A percentile compares a stretch with the other conserved stretches of the same genome.
phyloP scores from a whole-genome alignment of 2,329 filamentous ascomycete species.

The Colletotrichum graminicola region DNA sequence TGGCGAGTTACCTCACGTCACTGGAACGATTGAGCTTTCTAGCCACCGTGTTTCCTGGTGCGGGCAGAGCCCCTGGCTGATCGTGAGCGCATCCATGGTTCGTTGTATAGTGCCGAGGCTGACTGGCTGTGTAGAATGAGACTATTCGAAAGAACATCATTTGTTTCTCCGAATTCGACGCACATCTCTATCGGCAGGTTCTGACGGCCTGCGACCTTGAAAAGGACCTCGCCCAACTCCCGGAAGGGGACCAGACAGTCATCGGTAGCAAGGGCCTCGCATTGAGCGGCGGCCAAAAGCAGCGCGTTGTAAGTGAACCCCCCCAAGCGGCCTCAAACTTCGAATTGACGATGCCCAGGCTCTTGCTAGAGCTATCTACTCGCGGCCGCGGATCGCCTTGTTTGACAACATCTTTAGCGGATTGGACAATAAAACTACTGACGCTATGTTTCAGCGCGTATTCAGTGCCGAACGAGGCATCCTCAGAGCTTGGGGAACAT shows the following conservation, averaged over 20 bases:
- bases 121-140: slow-evolving; percentile 46
- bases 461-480: slow-evolving; percentile 47
- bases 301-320: slow-evolving; percentile 52
- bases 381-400: slow-evolving; percentile 48
- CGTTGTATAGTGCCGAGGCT: not conserved
- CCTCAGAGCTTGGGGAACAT: slow-evolving; percentile 48
- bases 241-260: slow-evolving; percentile 53
- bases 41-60: slow-evolving; percentile 47
- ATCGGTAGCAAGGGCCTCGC: slow-evolving; percentile 60
- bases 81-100: slow-evolving; percentile 40
- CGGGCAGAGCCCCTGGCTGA: slow-evolving; percentile 53
- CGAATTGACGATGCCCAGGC: slow-evolving; percentile 45
- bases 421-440: slow-evolving; percentile 52
- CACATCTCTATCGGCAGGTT: slow-evolving; percentile 45
- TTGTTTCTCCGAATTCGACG: slow-evolving; percentile 48
- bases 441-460: slow-evolving; percentile 48
- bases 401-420: slow-evolving; percentile 57
- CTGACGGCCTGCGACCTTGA: slow-evolving; percentile 51
- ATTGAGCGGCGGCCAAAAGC: slow-evolving; percentile 61
- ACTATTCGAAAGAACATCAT: slow-evolving; percentile 53
- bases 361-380: slow-evolving; percentile 55
- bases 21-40: slow-evolving; percentile 43
- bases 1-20: slow-evolving; percentile 47
- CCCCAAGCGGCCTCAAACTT: too few relatives aligned
- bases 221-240: slow-evolving; percentile 50